Conservation (phyloP, 306 rosid species). For the Chamaecrista fasciculata region DNA sequence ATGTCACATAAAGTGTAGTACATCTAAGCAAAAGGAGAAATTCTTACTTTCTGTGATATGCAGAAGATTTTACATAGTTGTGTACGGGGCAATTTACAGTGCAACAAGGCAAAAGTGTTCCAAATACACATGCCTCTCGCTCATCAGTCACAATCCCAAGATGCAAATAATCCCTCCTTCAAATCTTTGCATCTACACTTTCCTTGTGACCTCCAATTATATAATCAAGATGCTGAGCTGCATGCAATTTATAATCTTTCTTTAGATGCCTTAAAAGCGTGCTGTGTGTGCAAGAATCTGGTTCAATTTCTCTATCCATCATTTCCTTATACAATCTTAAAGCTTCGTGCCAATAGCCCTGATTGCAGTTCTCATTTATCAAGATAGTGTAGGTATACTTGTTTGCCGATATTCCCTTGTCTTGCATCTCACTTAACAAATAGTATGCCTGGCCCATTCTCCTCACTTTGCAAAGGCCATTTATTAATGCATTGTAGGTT, state of each 20-base stretch:
- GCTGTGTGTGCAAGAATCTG: slow-evolving; percentile 68
- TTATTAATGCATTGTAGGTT: slow-evolving; percentile 76
- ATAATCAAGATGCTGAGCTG: slow-evolving; percentile 46
- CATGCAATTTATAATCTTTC: slow-evolving; percentile 51
- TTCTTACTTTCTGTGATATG: slow-evolving; percentile 30
- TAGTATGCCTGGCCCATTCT: slow-evolving; percentile 58
- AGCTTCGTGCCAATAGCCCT: slow-evolving; percentile 68
- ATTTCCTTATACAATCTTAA: slow-evolving; percentile 64
- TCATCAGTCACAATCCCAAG: slow-evolving; percentile 30
- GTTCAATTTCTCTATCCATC: slow-evolving; percentile 68
- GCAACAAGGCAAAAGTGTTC: slow-evolving; percentile 31
- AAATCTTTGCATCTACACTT: slow-evolving; percentile 32
- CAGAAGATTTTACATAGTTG: slow-evolving; percentile 18
- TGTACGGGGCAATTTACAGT: slow-evolving; percentile 4
- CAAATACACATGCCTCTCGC: slow-evolving; percentile 11
- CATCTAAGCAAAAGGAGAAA: slow-evolving; percentile 9
- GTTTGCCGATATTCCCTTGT: slow-evolving; percentile 61
- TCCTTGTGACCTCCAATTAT: slow-evolving; percentile 38
- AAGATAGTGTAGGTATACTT: slow-evolving; percentile 84
- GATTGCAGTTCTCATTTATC: slow-evolving; percentile 63
- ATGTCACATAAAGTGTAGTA: neutral
- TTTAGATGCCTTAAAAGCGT: slow-evolving; percentile 59
- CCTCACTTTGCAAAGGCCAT: slow-evolving; percentile 65
- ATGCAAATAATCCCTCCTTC: slow-evolving; percentile 28
- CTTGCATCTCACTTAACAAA: slow-evolving; percentile 58